phyloP scores from a whole-genome alignment of 441 rosid genomes.

The Adansonia gregorii region DNA sequence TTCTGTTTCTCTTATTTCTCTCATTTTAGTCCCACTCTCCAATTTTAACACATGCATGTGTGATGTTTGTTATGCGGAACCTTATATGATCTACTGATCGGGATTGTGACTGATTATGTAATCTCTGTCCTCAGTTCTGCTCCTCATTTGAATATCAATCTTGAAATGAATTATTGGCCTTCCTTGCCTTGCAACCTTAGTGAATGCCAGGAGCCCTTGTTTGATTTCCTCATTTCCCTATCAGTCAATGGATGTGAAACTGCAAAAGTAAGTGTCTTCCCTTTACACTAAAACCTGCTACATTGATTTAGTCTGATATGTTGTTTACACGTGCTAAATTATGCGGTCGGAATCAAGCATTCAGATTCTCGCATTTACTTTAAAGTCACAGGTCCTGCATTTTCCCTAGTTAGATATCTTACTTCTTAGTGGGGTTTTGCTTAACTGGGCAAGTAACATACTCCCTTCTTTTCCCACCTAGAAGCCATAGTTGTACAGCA shows the following conservation, averaged over 20 bases:
- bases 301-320: not conserved
- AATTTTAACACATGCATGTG: constrained; percentile 3
- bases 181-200: constrained; percentile 76
- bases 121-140: constrained; percentile 56
- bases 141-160: constrained; percentile 90
- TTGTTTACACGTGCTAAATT: constrained; percentile 8
- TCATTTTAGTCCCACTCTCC: not conserved
- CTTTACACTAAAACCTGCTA: not conserved
- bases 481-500: not conserved
- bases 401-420: not conserved
- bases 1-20: not conserved
- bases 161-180: constrained; percentile 98
- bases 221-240: constrained; percentile 68
- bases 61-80: not conserved
- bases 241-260: constrained; percentile 84
- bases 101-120: constrained; percentile 16
- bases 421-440: constrained; percentile 2
- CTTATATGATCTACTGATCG: not conserved
- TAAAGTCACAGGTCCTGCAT: constrained; percentile 20
- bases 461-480: not conserved
- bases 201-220: constrained; percentile 87
- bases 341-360: not conserved
- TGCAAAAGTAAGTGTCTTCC: constrained; percentile 55
- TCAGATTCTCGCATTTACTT: constrained; percentile 5
- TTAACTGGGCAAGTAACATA: not conserved